Evolutionary conservation across 1,284 basidiomycete genomes (phyloP).

Genomic region (Ganoderma meredithae): DNA sequence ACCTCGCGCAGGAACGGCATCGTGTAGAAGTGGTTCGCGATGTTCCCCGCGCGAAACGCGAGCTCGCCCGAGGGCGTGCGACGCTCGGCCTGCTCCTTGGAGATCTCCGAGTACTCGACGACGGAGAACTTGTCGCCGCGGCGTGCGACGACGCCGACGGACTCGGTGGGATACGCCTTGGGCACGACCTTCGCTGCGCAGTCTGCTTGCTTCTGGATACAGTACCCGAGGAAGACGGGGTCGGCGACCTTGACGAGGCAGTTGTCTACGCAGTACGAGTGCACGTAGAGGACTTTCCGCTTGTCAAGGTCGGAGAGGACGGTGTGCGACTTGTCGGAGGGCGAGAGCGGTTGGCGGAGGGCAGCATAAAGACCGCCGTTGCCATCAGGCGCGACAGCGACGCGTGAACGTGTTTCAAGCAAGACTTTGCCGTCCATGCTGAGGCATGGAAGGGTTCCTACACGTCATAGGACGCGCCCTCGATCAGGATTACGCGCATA

Average conservation of each 20-base stretch:
- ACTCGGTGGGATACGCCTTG: conserved; percentile 87
- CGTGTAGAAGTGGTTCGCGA: conserved; percentile 99
- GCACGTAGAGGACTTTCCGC: conserved; percentile 89
- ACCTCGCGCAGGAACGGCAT: conserved; percentile 84
- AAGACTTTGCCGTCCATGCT: conserved; percentile 95
- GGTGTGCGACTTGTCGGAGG: conserved; percentile 66
- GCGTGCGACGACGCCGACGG: conserved; percentile 93
- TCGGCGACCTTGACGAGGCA: conserved; percentile 98
- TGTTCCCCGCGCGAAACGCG: conserved; percentile 94
- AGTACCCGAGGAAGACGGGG: conserved; percentile 95
- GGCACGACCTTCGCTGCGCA: conserved; percentile 97
- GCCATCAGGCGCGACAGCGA: conserved; percentile 96
- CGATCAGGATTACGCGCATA: background rate
- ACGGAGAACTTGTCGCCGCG: conserved; percentile 88
- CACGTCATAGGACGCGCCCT: conserved; percentile 8
- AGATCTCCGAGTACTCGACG: conserved; percentile 98
- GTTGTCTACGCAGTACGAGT: conserved; percentile 98
- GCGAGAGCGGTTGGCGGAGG: conserved; percentile 78
- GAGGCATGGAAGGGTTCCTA: conserved; percentile 95
- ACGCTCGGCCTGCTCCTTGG: conserved; percentile 83
- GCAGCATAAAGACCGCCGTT: conserved; percentile 98
- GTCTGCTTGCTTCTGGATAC: conserved; percentile 85
- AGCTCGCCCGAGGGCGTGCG: conserved; percentile 80
- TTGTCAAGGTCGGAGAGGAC: conserved; percentile 86
- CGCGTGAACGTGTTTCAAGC: conserved; percentile 78